phyloP scores from a whole-genome alignment of 768 basidiomycete species.

The Pleurotus salmoneostramineus region DNA sequence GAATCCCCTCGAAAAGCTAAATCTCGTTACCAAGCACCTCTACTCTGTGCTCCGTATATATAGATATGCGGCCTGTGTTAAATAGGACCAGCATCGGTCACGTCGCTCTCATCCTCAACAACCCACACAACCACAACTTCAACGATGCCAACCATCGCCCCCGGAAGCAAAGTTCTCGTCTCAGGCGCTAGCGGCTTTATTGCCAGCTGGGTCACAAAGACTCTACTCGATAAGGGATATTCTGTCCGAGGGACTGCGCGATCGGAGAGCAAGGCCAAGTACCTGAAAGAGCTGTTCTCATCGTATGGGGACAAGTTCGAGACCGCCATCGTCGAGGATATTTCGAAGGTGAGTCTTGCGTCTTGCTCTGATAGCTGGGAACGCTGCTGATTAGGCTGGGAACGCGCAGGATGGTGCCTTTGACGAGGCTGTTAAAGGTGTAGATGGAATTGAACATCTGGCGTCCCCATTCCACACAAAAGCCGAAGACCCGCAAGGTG shows the following conservation, averaged over 20 bases:
- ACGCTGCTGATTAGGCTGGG: background rate
- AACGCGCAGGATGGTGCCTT: slow-evolving; percentile 58
- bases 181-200: slow-evolving; percentile 60
- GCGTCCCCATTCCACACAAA: slow-evolving; percentile 58
- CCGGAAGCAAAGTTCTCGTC: slow-evolving; percentile 40
- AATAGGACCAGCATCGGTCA: no score
- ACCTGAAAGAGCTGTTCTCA: slow-evolving; percentile 51
- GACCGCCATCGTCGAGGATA: slow-evolving; percentile 66
- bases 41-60: no score
- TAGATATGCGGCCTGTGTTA: no score
- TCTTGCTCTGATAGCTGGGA: background rate
- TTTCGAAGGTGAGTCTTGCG: slow-evolving; percentile 29
- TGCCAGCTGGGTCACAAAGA: slow-evolving; percentile 52
- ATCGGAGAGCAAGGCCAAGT: slow-evolving; percentile 52
- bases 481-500: slow-evolving; percentile 38
- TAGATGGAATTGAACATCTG: slow-evolving; percentile 68
- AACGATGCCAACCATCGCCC: slow-evolving; percentile 24
- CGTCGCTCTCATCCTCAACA: no score
- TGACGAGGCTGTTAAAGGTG: slow-evolving; percentile 73
- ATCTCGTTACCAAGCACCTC: no score
- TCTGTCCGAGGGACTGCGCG: slow-evolving; percentile 66
- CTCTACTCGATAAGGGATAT: slow-evolving; percentile 59
- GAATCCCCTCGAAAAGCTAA: no score
- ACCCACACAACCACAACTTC: no score
- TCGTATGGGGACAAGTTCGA: slow-evolving; percentile 56